Conservation (phyloP, 2,329 filamentous ascomycete species). For the Phaeoacremonium minimum region DNA sequence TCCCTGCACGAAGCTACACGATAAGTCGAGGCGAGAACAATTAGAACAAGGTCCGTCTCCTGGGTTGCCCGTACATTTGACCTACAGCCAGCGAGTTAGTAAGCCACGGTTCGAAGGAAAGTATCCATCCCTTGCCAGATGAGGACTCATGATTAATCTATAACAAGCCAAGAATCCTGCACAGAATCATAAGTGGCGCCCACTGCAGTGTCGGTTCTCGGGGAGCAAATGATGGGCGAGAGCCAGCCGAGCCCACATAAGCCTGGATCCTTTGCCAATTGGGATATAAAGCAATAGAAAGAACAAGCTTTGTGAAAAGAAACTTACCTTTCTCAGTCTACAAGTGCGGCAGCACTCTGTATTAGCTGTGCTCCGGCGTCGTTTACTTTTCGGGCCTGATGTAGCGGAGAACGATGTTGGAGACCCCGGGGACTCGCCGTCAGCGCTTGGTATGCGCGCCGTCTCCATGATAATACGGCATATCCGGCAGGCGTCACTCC, state of each 20-base stretch:
- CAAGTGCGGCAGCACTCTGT: conserved; percentile 6
- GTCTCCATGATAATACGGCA: too few relatives aligned
- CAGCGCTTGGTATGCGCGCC: too few relatives aligned
- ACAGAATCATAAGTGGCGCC: too few relatives aligned
- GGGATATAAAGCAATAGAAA: too few relatives aligned
- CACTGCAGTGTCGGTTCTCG: too few relatives aligned
- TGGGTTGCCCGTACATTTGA: conserved; percentile 35
- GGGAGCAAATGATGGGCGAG: too few relatives aligned
- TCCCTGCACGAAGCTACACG: conserved; percentile 25
- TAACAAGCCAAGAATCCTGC: too few relatives aligned
- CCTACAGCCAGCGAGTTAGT: conserved; percentile 18
- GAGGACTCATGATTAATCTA: too few relatives aligned
- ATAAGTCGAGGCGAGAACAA: conserved; percentile 29
- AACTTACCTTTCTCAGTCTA: conserved; percentile 9
- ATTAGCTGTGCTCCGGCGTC: conserved; percentile 1
- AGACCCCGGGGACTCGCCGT: neutral
- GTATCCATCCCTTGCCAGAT: too few relatives aligned
- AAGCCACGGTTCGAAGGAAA: neutral
- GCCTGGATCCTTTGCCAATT: too few relatives aligned
- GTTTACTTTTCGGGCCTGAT: conserved; percentile 1
- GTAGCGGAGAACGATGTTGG: neutral
- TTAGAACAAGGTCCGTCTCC: conserved; percentile 29
- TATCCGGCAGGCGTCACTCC: too few relatives aligned
- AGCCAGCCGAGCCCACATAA: too few relatives aligned
- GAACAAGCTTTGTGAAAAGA: neutral